Conservation (phyloP, 176 grass and related monocot genomes). For the Themeda triandra region DNA sequence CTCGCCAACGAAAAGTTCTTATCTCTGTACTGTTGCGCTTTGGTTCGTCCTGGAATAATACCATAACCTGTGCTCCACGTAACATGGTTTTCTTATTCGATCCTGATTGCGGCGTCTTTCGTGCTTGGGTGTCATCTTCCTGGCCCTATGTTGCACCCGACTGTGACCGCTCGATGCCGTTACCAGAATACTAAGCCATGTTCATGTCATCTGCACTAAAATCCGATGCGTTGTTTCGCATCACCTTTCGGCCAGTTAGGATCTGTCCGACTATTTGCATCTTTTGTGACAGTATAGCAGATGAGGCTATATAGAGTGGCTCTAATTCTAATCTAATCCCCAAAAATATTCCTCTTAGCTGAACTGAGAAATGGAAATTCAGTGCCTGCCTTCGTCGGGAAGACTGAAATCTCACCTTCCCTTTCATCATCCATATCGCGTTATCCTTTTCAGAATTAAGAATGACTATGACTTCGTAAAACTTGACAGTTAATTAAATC, state of each 20-base stretch:
- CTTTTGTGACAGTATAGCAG: not conserved
- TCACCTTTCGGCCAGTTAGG: slow-evolving; percentile 13
- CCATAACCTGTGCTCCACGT: not conserved
- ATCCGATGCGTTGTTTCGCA: not conserved
- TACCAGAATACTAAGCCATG: not conserved
- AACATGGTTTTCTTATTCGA: slow-evolving; percentile 16
- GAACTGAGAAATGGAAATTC: not conserved
- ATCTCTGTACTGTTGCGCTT: not conserved
- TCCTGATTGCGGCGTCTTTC: not conserved
- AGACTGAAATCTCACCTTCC: not conserved
- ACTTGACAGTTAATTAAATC: not conserved
- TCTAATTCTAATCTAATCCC: not conserved
- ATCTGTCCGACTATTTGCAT: slow-evolving; percentile 6
- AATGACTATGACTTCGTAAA: not conserved
- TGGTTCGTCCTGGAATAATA: slow-evolving; percentile 20
- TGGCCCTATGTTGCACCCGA: not conserved
- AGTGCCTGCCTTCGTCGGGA: not conserved
- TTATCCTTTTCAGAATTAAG: not conserved
- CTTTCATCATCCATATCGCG: not conserved
- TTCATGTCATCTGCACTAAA: slow-evolving; percentile 1
- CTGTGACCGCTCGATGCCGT: not conserved
- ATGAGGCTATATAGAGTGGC: not conserved
- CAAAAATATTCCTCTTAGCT: not conserved
- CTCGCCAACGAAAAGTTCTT: too few species aligned
- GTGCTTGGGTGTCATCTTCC: slow-evolving; percentile 10